These are phyloP conservation scores for Fraxinus ornus DNA, from an alignment of 305 asterid genomes.

Conservation along the genomic window DNA sequence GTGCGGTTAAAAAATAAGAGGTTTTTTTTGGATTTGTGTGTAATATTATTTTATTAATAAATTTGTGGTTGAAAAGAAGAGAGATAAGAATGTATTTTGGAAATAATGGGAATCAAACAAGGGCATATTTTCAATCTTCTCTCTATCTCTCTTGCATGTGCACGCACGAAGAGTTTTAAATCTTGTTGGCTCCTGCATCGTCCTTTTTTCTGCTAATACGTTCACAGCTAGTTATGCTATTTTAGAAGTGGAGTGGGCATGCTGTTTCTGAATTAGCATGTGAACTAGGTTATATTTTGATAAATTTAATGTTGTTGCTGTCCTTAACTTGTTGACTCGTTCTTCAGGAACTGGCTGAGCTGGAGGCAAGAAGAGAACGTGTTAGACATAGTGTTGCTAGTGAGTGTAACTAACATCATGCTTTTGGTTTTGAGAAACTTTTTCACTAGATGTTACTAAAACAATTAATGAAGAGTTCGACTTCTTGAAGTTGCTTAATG, in stretches of 20 bases:
- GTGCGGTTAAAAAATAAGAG: no score
- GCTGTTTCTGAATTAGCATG: not conserved
- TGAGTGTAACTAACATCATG: constrained; percentile 42
- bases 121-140: not conserved
- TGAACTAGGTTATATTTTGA: not conserved
- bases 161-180: not conserved
- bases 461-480: constrained; percentile 12
- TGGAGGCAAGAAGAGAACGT: constrained; percentile 87
- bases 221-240: not conserved
- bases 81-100: not conserved
- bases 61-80: no score
- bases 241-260: not conserved
- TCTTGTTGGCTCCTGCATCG: constrained; percentile 3
- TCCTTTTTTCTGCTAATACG: not conserved
- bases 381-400: constrained; percentile 80
- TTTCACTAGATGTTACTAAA: constrained; percentile 14
- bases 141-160: not conserved
- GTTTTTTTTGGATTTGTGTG: no score
- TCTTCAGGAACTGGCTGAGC: constrained; percentile 82
- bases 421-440: constrained; percentile 1
- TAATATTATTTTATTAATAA: no score
- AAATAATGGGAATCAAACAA: no score
- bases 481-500: not conserved
- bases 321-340: constrained; percentile 21
- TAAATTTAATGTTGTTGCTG: not conserved